These are phyloP conservation scores for Endoconidiophora polonica DNA, from an alignment of 2,329 filamentous ascomycete genomes.

Conservation along the genomic window DNA sequence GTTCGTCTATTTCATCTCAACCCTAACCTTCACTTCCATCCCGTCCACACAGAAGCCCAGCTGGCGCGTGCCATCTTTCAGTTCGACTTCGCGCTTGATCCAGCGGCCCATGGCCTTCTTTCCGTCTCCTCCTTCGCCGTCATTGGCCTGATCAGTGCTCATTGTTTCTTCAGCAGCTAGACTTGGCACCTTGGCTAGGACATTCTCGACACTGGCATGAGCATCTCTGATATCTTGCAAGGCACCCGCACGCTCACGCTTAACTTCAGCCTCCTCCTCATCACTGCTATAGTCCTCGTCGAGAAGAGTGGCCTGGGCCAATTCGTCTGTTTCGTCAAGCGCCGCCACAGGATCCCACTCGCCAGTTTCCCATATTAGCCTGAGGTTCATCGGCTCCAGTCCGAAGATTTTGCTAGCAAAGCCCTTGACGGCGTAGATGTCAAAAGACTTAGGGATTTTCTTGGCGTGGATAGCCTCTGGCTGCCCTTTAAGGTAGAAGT, in stretches of 20 bases:
- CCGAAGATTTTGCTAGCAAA: slow-evolving; percentile 57
- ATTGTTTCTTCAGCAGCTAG: slow-evolving; percentile 10
- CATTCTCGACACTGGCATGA: too few species aligned
- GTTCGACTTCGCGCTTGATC: slow-evolving; percentile 62
- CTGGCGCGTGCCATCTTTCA: slow-evolving; percentile 63
- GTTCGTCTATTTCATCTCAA: slow-evolving; percentile 22
- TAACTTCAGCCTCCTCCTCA: slow-evolving; percentile 29
- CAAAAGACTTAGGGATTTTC: slow-evolving; percentile 57
- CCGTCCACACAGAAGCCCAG: slow-evolving; percentile 74
- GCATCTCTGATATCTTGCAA: neutral
- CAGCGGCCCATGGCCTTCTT: slow-evolving; percentile 36
- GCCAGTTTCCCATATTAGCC: slow-evolving; percentile 73
- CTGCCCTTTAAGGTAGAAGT: slow-evolving; percentile 24
- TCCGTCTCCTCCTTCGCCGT: slow-evolving; percentile 17
- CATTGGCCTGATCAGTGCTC: slow-evolving; percentile 17
- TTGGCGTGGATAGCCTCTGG: slow-evolving; percentile 19
- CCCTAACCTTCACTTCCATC: slow-evolving; percentile 49
- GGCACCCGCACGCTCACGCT: slow-evolving; percentile 19
- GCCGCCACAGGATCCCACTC: slow-evolving; percentile 69
- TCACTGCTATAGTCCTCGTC: slow-evolving; percentile 36
- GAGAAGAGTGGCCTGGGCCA: slow-evolving; percentile 20
- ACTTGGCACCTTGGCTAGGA: slow-evolving; percentile 14
- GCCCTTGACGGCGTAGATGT: slow-evolving; percentile 68
- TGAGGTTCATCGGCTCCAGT: slow-evolving; percentile 44
- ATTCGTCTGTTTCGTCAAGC: slow-evolving; percentile 39